Percentiles rank a stretch among this genome's conserved stretches.
Conservation (phyloP, 768 basidiomycete genomes). For the Hortiboletus flavorubellus region DNA sequence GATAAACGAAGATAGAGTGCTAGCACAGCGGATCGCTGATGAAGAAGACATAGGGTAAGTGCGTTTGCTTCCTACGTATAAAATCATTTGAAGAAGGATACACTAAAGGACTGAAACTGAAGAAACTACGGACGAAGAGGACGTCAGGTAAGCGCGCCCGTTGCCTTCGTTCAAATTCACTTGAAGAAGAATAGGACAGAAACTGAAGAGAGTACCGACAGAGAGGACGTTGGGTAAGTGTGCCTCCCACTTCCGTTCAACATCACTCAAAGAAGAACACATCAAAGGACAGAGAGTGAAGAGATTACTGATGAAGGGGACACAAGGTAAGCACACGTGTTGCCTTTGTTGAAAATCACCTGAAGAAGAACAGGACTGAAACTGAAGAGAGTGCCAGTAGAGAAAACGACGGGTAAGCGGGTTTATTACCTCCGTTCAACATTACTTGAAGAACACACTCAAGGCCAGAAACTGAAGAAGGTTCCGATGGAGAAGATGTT, state of each 20-base stretch:
- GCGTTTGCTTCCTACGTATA: neutral
- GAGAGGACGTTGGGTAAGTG: neutral
- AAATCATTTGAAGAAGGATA: neutral
- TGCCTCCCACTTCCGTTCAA: neutral
- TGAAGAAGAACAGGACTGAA: neutral
- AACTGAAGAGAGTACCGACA: neutral
- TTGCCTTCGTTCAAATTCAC: neutral
- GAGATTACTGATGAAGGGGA: neutral
- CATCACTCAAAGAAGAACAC: neutral
- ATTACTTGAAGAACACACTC: too few species aligned
- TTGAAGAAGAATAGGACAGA: neutral
- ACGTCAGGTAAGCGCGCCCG: neutral
- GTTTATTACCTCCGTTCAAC: too few species aligned
- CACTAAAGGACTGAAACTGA: neutral
- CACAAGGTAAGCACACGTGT: neutral
- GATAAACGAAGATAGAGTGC: slow-evolving; percentile 19
- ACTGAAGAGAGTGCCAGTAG: neutral
- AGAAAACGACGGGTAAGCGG: too few species aligned
- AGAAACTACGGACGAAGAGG: neutral
- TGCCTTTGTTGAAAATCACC: neutral
- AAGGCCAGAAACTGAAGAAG: neutral
- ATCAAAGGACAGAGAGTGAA: neutral
- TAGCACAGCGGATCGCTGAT: slow-evolving; percentile 20
- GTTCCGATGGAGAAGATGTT: neutral
- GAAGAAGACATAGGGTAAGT: slow-evolving; percentile 4